Evolutionary conservation across 2,329 filamentous ascomycete genomes (phyloP).

Genomic region (Aspergillus hiratsukae): DNA sequence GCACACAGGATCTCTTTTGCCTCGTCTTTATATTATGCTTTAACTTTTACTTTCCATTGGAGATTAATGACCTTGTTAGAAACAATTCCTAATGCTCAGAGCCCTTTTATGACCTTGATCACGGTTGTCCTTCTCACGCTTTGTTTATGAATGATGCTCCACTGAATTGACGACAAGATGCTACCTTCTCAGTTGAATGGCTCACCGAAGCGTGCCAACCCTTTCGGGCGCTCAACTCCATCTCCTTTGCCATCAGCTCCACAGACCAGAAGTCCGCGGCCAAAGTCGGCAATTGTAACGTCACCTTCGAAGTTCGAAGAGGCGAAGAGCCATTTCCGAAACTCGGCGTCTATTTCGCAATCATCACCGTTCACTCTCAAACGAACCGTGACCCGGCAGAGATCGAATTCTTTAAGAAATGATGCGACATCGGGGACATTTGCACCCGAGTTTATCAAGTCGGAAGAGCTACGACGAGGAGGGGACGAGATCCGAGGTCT

Average conservation of each 20-base stretch:
- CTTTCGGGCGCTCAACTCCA: constrained; percentile 60
- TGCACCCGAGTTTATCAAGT: constrained; percentile 92
- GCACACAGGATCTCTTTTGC: not conserved
- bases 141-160: constrained; percentile 25
- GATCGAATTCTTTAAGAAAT: constrained; percentile 62
- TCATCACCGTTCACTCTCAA: constrained; percentile 43
- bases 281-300: constrained; percentile 71
- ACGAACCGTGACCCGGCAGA: constrained; percentile 39
- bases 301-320: constrained; percentile 47
- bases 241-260: constrained; percentile 61
- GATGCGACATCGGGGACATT: constrained; percentile 73
- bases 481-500: constrained; percentile 62
- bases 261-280: constrained; percentile 44
- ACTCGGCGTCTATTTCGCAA: constrained; percentile 61
- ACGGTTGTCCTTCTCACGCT: not conserved
- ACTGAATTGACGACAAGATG: constrained; percentile 38
- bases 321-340: constrained; percentile 58
- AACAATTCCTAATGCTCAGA: not conserved
- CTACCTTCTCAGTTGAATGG: constrained; percentile 55
- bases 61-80: not conserved
- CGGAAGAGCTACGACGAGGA: constrained; percentile 65
- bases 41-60: not conserved
- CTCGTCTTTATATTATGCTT: not conserved
- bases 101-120: constrained; percentile 4
- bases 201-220: constrained; percentile 73